phyloP scores from a whole-genome alignment of 495 filamentous ascomycete genomes.

The Podospora comata region DNA sequence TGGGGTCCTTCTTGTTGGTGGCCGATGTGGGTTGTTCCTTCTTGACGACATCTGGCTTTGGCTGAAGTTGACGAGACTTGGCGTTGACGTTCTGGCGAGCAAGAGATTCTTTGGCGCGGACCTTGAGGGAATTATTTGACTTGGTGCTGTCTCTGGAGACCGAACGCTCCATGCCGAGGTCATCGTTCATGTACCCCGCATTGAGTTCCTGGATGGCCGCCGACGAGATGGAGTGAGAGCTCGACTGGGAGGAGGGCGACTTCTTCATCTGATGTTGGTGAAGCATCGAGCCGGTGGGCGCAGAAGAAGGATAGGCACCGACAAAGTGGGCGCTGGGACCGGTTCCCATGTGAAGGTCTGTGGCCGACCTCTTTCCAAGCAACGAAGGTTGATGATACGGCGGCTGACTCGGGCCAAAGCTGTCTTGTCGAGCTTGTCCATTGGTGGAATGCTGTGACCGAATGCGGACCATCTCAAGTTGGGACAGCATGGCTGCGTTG shows the following conservation, averaged over 20 bases:
- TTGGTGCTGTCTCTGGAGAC: slow-evolving; percentile 42
- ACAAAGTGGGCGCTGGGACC: slow-evolving; percentile 36
- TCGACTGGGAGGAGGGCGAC: slow-evolving; percentile 35
- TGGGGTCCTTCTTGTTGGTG: slow-evolving; percentile 38
- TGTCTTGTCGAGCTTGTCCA: slow-evolving; percentile 32
- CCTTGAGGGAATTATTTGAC: slow-evolving; percentile 41
- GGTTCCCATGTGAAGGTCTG: slow-evolving; percentile 32
- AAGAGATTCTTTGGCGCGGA: slow-evolving; percentile 44
- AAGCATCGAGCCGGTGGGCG: slow-evolving; percentile 29
- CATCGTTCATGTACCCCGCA: not conserved
- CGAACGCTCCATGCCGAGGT: slow-evolving; percentile 43
- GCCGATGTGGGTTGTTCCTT: slow-evolving; percentile 14
- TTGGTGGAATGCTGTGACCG: slow-evolving; percentile 40
- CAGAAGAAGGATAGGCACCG: slow-evolving; percentile 33
- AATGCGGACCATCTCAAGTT: slow-evolving; percentile 44
- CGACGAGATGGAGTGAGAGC: slow-evolving; percentile 23
- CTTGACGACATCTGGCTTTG: slow-evolving; percentile 35
- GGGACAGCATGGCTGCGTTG: slow-evolving; percentile 33
- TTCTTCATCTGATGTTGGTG: slow-evolving; percentile 38
- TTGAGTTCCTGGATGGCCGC: slow-evolving; percentile 1
- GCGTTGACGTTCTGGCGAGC: slow-evolving; percentile 35
- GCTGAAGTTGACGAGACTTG: slow-evolving; percentile 35
- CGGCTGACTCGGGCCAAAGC: slow-evolving; percentile 21
- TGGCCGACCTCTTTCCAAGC: slow-evolving; percentile 34
- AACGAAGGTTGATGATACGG: slow-evolving; percentile 24